These are phyloP conservation scores for Cercospora brassicicola DNA, from an alignment of 2,329 filamentous ascomycete species.

Conservation along the genomic window DNA sequence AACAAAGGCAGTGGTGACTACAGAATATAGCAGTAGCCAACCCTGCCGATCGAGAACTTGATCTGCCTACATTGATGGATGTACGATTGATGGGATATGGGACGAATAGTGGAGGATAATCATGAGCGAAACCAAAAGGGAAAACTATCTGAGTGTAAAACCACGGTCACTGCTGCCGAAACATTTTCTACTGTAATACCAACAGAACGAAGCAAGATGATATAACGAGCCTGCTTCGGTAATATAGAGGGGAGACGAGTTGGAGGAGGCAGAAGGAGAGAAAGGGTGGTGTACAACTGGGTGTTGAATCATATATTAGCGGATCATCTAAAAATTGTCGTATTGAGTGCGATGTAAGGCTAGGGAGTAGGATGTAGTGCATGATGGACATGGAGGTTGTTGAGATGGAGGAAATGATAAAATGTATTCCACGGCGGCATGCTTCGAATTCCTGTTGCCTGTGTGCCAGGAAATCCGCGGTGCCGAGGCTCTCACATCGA, in stretches of 20 bases:
- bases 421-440: not conserved
- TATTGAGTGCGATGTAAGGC: not conserved
- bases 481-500: not conserved
- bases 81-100: not conserved
- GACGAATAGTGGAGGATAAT: not conserved
- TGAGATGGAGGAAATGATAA: not conserved
- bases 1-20: conserved; percentile 1
- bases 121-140: not conserved
- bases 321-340: not conserved
- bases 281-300: not conserved
- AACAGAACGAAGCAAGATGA: not conserved
- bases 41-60: not conserved
- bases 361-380: not conserved
- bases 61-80: not conserved
- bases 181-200: not conserved
- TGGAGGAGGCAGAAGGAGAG: not conserved
- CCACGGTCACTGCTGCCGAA: not conserved
- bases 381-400: not conserved
- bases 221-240: not conserved
- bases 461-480: not conserved
- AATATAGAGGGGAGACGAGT: not conserved
- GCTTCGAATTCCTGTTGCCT: not conserved
- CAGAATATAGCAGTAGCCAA: not conserved
- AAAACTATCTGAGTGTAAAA: not conserved
- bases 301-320: not conserved